Percentiles rank a stretch among this genome's conserved stretches.
Evolutionary conservation across 1,139 yeast genomes (phyloP).

Genomic region (Nakaseomyces nivariensis): DNA sequence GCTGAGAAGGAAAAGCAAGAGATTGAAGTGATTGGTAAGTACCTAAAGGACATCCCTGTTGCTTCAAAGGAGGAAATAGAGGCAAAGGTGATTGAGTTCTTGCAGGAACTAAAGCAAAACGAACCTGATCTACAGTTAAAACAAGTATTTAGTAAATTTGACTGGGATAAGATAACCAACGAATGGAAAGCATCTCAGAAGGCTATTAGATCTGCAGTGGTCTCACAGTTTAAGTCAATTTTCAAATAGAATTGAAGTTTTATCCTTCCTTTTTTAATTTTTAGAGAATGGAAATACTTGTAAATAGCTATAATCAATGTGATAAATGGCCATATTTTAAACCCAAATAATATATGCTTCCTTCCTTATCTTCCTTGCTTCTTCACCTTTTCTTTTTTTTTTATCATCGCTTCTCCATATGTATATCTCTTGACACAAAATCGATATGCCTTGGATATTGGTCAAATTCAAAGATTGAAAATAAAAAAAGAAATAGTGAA

Average conservation of each 20-base stretch:
- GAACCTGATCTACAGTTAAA: constrained; percentile 30
- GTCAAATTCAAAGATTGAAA: too few species aligned
- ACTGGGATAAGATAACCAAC: constrained; percentile 38
- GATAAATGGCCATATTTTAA: too few species aligned
- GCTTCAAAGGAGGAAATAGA: constrained; percentile 43
- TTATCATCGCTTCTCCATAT: too few species aligned
- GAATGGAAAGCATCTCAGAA: constrained; percentile 47
- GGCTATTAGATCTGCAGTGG: constrained; percentile 26
- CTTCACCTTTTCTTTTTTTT: too few species aligned
- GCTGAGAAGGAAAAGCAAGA: constrained; percentile 48
- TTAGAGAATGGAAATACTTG: neutral
- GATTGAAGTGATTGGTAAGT: constrained; percentile 36
- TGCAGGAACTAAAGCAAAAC: constrained; percentile 29
- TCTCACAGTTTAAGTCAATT: constrained; percentile 19
- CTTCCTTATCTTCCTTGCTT: too few species aligned
- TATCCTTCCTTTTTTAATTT: too few species aligned
- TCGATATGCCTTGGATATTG: too few species aligned
- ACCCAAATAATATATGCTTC: too few species aligned
- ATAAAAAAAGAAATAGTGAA: too few species aligned
- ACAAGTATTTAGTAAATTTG: constrained; percentile 37
- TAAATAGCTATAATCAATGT: too few species aligned
- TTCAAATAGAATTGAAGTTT: constrained; percentile 4
- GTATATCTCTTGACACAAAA: neutral
- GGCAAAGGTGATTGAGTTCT: constrained; percentile 32
- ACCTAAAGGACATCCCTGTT: constrained; percentile 39